Evolutionary conservation across 805 yeast species (phyloP).

Genomic region (Komagataella ulmi): DNA sequence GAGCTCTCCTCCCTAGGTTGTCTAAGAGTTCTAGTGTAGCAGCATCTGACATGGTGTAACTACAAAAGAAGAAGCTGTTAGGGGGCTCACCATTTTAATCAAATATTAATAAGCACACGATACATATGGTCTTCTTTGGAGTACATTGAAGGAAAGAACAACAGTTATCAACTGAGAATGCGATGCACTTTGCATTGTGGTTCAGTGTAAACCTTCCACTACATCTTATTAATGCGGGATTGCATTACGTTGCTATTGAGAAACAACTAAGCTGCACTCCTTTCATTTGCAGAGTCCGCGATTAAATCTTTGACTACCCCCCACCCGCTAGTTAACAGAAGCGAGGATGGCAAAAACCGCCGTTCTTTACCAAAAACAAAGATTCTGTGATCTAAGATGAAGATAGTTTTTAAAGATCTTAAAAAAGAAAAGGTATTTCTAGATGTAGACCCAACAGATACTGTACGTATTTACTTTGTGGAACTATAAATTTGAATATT

Average conservation of each 20-base stretch:
- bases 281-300: neutral
- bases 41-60: neutral
- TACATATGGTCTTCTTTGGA: neutral
- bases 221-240: no score
- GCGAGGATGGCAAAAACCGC: neutral
- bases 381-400: conserved; percentile 31
- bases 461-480: conserved; percentile 30
- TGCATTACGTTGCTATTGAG: no score
- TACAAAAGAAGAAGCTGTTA: neutral
- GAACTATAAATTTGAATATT: neutral
- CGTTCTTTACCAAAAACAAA: neutral
- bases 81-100: neutral
- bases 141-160: no score
- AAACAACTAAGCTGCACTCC: neutral
- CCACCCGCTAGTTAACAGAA: no score
- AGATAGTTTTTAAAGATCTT: conserved; percentile 77
- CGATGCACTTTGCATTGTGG: no score
- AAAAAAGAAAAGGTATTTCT: conserved; percentile 80
- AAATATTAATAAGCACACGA: neutral
- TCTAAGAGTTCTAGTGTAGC: neutral
- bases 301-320: no score
- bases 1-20: neutral
- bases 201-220: no score
- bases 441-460: conserved; percentile 57
- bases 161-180: no score